Evolutionary conservation across 2,329 filamentous ascomycete species (phyloP), one percentile per base, ranked within the genome.

Genomic region (Verticillium isaacii): DNA sequence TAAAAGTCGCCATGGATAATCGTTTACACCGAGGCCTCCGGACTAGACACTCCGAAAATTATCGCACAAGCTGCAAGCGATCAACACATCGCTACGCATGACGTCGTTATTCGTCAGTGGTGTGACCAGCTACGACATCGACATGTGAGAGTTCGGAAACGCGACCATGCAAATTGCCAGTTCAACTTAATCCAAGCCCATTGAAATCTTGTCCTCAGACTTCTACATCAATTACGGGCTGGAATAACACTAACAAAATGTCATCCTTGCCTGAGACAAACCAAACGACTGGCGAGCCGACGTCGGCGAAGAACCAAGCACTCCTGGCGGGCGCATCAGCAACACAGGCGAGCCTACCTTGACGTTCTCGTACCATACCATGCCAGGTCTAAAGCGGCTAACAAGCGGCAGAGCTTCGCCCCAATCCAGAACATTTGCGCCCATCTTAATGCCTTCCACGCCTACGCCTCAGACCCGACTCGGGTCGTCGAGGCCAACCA

Each of bases 391-490:
- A 29, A 29, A 29, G 29, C 29, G 29, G 45, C 25, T 15, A 34
- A 17, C n/a, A 52, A 17, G 1, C 32, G 7, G 60, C 45, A 88
- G 83, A 82, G 85, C 66, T 92, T 96, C 72, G 78, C 82, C 0
- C 91, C 92, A 0, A 75, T 92, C 7, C 89, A 91, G 68, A 85
- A 86, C 60, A 83, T 96, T 57, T 95, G 92, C 74, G 91, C 90
- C 1, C 91, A 94, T 70, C 81, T 96, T 1, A 93, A 95, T 68
- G 92, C 91, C n/a, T 93, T 93, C 70, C 92, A 96, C 70, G 86
- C 88, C 57, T 95, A 95, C 70, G 88, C 88, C n/a, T 82, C 86
- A 32, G 89, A 94, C 56, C 86, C 88, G 0, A 82, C 78, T 1
- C 86, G 90, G 15, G 82, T 79, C 45, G 87, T 96, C 1, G 91